These are phyloP conservation scores for Trichoderma asperellum DNA, from an alignment of 2,329 filamentous ascomycete species.

Conservation along the genomic window DNA sequence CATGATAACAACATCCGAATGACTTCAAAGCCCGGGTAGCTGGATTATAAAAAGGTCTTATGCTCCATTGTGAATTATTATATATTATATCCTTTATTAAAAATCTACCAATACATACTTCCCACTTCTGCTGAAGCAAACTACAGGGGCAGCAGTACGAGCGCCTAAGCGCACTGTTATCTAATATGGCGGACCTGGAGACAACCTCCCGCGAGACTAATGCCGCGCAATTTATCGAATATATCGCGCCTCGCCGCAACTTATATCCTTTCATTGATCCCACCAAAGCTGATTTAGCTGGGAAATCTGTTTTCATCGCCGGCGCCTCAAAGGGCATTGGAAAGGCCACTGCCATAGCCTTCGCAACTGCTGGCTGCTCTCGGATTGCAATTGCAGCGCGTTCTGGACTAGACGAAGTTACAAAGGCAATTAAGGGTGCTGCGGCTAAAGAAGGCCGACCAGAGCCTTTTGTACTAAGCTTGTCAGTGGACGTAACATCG, in stretches of 20 bases:
- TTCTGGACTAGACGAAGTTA: conserved; percentile 47
- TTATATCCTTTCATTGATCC: conserved; percentile 57
- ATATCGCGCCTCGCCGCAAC: conserved; percentile 38
- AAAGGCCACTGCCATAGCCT: conserved; percentile 57
- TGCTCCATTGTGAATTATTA: not conserved
- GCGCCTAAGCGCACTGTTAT: not conserved
- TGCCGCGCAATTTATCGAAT: not conserved
- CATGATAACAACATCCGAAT: not conserved
- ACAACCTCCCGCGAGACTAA: not conserved
- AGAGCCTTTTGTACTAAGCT: conserved; percentile 44
- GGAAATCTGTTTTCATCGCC: conserved; percentile 53
- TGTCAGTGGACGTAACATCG: conserved; percentile 47
- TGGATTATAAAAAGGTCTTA: not conserved
- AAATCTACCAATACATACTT: not conserved
- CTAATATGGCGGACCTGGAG: not conserved
- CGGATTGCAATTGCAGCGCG: conserved; percentile 59
- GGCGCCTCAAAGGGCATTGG: conserved; percentile 61
- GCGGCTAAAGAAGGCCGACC: conserved; percentile 14
- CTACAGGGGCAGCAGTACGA: not conserved
- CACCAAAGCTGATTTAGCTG: conserved; percentile 43
- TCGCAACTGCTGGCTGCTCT: conserved; percentile 56
- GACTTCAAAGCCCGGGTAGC: not conserved
- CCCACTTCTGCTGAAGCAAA: not conserved
- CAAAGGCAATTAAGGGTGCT: conserved; percentile 43
- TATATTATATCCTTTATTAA: not conserved